phyloP scores from a whole-genome alignment of 2,329 filamentous ascomycete species.

The Decorospora gaudefroyi region DNA sequence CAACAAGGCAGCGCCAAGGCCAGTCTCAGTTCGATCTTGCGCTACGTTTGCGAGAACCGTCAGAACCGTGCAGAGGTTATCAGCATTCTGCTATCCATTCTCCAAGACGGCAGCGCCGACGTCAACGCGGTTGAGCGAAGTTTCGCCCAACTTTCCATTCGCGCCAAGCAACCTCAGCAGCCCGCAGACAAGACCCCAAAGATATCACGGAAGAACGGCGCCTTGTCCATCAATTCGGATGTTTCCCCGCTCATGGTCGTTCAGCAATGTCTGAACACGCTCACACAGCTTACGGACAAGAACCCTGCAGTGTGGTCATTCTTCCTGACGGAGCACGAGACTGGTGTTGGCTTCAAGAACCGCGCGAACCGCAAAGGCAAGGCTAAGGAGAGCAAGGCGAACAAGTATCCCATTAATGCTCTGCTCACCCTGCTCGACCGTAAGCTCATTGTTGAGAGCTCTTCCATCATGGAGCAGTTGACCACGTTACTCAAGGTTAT shows the following conservation, averaged over 20 bases:
- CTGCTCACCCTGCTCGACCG: conserved; percentile 85
- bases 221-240: conserved; percentile 71
- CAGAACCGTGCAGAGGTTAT: conserved; percentile 94
- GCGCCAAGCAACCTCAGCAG: conserved; percentile 75
- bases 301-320: conserved; percentile 87
- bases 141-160: conserved; percentile 88
- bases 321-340: conserved; percentile 94
- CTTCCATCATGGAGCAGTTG: conserved; percentile 92
- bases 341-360: conserved; percentile 74
- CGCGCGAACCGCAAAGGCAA: conserved; percentile 83
- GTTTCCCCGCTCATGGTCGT: conserved; percentile 93
- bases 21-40: conserved; percentile 83
- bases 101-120: conserved; percentile 94
- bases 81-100: conserved; percentile 85
- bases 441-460: conserved; percentile 95
- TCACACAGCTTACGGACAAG: conserved; percentile 80
- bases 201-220: conserved; percentile 73
- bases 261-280: conserved; percentile 86
- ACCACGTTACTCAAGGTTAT: conserved; percentile 86
- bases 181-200: conserved; percentile 77
- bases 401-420: conserved; percentile 90
- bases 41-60: conserved; percentile 93
- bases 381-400: conserved; percentile 78
- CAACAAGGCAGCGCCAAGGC: conserved; percentile 84
- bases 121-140: conserved; percentile 92